A percentile compares a stretch with the other conserved stretches of the same genome.
Evolutionary conservation across 23 red algal genomes (phyloP).

Genomic region (Cyanidium caldarium): DNA sequence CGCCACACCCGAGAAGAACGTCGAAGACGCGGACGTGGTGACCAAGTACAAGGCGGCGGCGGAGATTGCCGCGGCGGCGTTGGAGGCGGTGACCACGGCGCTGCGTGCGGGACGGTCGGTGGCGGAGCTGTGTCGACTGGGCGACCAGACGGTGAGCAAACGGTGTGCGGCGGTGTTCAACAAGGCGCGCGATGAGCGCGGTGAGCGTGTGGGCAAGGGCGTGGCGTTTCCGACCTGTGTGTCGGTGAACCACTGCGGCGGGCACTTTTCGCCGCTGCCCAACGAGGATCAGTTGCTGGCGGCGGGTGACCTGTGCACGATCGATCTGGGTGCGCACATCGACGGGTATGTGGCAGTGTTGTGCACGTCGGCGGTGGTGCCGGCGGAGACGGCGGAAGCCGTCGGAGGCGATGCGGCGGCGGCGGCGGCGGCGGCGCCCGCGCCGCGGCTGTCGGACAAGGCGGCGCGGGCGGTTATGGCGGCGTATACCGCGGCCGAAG

Average conservation of each 20-base stretch:
- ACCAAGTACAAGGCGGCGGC: constrained; percentile 97
- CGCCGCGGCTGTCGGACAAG: constrained; percentile 13
- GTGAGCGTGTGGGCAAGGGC: constrained; percentile 78
- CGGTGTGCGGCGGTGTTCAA: constrained; percentile 50
- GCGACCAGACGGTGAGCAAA: constrained; percentile 48
- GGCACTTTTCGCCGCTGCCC: constrained; percentile 84
- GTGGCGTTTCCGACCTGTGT: constrained; percentile 91
- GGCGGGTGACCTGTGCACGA: constrained; percentile 57
- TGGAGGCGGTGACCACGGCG: constrained; percentile 33
- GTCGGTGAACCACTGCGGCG: constrained; percentile 49
- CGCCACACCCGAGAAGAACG: constrained; percentile 9
- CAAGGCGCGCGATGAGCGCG: constrained; percentile 53
- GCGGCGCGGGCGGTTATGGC: constrained; percentile 54
- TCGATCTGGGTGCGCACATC: constrained; percentile 78
- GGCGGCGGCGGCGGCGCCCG: not conserved
- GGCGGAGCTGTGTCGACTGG: constrained; percentile 49
- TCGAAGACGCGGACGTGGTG: constrained; percentile 78
- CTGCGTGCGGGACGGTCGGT: constrained; percentile 37
- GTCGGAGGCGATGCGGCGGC: constrained; percentile 12
- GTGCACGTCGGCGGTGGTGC: constrained; percentile 29
- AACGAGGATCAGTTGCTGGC: constrained; percentile 26
- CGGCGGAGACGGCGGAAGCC: not conserved
- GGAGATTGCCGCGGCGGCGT: constrained; percentile 49
- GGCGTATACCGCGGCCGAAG: constrained; percentile 73
- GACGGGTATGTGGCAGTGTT: constrained; percentile 73